Percentiles rank a stretch among this genome's conserved stretches.
phyloP scores from a whole-genome alignment of 805 yeast genomes.

The Saccharomycopsis oosterbeekiorum region DNA sequence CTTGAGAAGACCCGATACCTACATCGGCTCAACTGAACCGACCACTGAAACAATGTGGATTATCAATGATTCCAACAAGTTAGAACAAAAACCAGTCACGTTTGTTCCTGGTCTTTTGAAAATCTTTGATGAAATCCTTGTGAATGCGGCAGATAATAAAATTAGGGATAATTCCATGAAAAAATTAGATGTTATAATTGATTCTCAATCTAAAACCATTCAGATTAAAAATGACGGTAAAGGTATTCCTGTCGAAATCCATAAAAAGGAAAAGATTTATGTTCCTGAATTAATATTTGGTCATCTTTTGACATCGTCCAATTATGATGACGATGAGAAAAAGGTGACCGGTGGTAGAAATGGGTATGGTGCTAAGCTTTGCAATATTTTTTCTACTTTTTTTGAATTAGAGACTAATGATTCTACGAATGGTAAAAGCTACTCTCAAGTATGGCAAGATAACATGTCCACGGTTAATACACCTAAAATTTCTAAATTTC shows the following conservation, averaged over 20 bases:
- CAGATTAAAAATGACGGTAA: slow-evolving; percentile 86
- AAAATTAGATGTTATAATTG: slow-evolving; percentile 71
- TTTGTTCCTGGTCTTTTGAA: slow-evolving; percentile 95
- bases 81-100: slow-evolving; percentile 46
- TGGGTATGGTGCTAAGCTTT: slow-evolving; percentile 95
- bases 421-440: slow-evolving; percentile 45
- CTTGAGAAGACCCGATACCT: slow-evolving; percentile 93
- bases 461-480: slow-evolving; percentile 75
- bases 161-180: slow-evolving; percentile 90
- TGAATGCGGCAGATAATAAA: slow-evolving; percentile 97
- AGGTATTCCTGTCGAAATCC: slow-evolving; percentile 93
- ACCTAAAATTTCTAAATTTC: slow-evolving; percentile 57
- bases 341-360: slow-evolving; percentile 98
- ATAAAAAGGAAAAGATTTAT: slow-evolving; percentile 80
- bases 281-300: slow-evolving; percentile 97
- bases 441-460: slow-evolving; percentile 75
- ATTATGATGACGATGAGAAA: slow-evolving; percentile 90
- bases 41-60: slow-evolving; percentile 81
- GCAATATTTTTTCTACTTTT: slow-evolving; percentile 89
- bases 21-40: slow-evolving; percentile 88
- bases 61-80: slow-evolving; percentile 51
- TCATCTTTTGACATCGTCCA: slow-evolving; percentile 85
- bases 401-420: slow-evolving; percentile 88
- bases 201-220: slow-evolving; percentile 62
- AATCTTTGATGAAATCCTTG: slow-evolving; percentile 93